Evolutionary conservation across 2,329 filamentous ascomycete genomes (phyloP).

Genomic region (Fusarium algeriense): DNA sequence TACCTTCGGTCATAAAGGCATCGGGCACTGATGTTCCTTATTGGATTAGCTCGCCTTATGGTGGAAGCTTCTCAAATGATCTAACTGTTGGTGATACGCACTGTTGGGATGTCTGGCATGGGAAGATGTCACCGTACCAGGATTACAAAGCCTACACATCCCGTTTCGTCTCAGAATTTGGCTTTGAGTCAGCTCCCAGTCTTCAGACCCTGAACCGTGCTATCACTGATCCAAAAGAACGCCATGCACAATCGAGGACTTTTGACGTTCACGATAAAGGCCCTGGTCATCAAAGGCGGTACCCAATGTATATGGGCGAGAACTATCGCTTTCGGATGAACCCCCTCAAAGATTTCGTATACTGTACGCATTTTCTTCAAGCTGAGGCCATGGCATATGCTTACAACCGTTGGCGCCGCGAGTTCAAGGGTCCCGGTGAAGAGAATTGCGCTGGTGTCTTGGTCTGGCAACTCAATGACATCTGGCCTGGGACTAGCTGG

Average conservation of each 20-base stretch:
- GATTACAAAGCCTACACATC: constrained; percentile 15
- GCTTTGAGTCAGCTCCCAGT: constrained; percentile 4
- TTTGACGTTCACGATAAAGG: constrained; percentile 15
- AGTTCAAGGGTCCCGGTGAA: not conserved
- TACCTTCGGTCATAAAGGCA: not conserved
- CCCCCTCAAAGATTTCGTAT: not conserved
- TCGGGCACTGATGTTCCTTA: not conserved
- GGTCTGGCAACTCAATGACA: constrained; percentile 21
- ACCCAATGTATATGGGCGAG: constrained; percentile 17
- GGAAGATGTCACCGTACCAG: not conserved
- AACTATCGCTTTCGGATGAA: constrained; percentile 17
- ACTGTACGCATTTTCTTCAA: constrained; percentile 8
- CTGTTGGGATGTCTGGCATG: constrained; percentile 19
- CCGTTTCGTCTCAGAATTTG: not conserved
- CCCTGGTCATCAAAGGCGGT: constrained; percentile 1
- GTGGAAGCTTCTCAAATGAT: constrained; percentile 1
- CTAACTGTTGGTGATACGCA: not conserved
- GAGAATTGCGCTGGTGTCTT: constrained; percentile 8
- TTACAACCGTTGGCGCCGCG: constrained; percentile 15
- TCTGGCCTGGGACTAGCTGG: constrained; percentile 19
- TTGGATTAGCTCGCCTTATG: constrained; percentile 9
- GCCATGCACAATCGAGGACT: not conserved
- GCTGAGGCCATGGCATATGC: constrained; percentile 1
- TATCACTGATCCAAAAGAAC: not conserved
- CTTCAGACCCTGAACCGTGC: not conserved